Base-by-base conservation (phyloP, 768 basidiomycete species). In the Boletus rubropictus region DNA sequence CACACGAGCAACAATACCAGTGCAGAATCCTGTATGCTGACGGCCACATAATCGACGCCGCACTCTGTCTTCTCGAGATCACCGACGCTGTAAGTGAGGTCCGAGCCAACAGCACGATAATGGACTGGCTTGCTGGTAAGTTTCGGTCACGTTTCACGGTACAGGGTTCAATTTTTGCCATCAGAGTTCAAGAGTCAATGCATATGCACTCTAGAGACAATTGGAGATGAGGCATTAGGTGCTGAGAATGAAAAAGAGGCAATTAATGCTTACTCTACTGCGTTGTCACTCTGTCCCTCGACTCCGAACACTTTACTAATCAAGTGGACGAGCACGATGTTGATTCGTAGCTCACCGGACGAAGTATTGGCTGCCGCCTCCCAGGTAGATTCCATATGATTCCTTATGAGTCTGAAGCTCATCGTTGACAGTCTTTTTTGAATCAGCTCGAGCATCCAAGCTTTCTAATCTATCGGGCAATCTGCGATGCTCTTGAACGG, bases 101-200 rank as follows among this genome's bases (percentile, higher is more conserved):
- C 3, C 27, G 27, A 12, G 28, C 22, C 1, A 34, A 48, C 20
- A 18, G 9, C 8, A 8, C 24, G 1, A 10, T 42, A 1, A 15
- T 36, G 10, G 29, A 48, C n/a, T 56, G 54, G 54, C 10, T 51
- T 20, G 3, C 36, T 3, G 32, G 55, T 52, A 15, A 25, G 46
- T 48, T 15, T 36, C 5, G 1, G 14, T 7, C 2, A 2, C 1
- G 9, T 1, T 1, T 4, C 0, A 14, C 1, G 1, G 14, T 5
- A 11, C 15, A 18, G 3, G 8, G 14, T 10, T 31, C 0, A 22
- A 35, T 35, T 2, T 10, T 10, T 22, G 0, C 21, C 11, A 10
- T 20, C 20, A 55, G 54, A 35, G 7, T 56, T 56, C 24, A 31
- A 21, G 5, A 3, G 28, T 2, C 44, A 25, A 10, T 55, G 48